These are phyloP conservation scores for Alternaria metachromatica DNA, from an alignment of 2,329 filamentous ascomycete genomes.

Conservation along the genomic window DNA sequence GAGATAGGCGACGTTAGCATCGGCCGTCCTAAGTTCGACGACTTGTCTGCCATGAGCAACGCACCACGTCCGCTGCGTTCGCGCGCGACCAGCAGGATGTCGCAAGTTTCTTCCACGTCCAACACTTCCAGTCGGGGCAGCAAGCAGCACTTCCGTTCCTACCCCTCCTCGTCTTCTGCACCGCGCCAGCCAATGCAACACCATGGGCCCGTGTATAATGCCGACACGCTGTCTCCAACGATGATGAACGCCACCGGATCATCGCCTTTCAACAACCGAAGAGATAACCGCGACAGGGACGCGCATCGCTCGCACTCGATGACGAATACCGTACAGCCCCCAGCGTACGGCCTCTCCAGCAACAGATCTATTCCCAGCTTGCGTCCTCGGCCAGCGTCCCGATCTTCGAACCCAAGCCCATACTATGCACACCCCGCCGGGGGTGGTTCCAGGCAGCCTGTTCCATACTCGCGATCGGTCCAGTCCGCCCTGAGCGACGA, in stretches of 20 bases:
- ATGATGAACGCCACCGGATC: constrained; percentile 40
- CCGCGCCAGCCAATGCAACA: constrained; percentile 50
- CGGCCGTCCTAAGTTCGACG: constrained; percentile 37
- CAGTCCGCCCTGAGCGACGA: constrained; percentile 55
- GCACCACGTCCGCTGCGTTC: constrained; percentile 46
- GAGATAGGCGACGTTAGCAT: constrained; percentile 55
- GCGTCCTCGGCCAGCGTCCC: constrained; percentile 47
- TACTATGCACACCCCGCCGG: constrained; percentile 48
- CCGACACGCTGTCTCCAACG: constrained; percentile 47
- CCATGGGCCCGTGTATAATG: constrained; percentile 51
- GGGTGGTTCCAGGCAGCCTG: constrained; percentile 43
- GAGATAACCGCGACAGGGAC: constrained; percentile 36
- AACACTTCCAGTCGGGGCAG: constrained; percentile 51
- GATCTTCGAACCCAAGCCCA: constrained; percentile 49
- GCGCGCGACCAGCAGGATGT: constrained; percentile 45
- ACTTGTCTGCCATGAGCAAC: constrained; percentile 47
- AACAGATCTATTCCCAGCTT: constrained; percentile 55
- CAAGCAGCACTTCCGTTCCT: constrained; percentile 36
- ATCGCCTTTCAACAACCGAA: constrained; percentile 36
- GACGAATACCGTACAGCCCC: constrained; percentile 41
- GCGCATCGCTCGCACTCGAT: constrained; percentile 53
- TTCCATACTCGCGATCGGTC: constrained; percentile 50
- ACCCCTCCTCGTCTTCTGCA: constrained; percentile 50
- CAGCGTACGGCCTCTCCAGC: constrained; percentile 45
- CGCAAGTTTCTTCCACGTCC: constrained; percentile 51